These are phyloP conservation scores for Arachis monticola DNA, from an alignment of 331 rosid species.

Conservation along the genomic window DNA sequence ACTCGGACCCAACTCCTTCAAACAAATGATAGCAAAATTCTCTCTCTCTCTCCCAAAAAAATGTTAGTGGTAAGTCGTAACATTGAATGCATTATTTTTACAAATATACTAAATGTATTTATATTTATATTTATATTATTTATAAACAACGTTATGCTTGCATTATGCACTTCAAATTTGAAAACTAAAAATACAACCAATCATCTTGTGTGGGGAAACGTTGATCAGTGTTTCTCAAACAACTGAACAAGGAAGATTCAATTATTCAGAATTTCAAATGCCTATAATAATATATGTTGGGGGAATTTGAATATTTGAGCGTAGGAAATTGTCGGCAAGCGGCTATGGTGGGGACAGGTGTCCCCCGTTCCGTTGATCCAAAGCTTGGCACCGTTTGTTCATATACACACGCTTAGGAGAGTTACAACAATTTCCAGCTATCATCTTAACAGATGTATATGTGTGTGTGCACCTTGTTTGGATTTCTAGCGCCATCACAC, in stretches of 20 bases:
- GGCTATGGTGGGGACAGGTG: neutral
- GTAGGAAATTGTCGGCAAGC: neutral
- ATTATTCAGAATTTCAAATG: too few relatives aligned
- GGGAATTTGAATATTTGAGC: neutral
- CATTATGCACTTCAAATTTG: too few relatives aligned
- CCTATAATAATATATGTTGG: neutral
- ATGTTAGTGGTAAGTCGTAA: too few relatives aligned
- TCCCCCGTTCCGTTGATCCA: neutral
- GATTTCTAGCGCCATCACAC: slow-evolving; percentile 3
- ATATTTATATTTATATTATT: too few relatives aligned
- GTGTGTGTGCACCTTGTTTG: neutral
- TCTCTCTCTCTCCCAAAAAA: too few relatives aligned
- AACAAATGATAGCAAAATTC: too few relatives aligned
- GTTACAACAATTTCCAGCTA: neutral
- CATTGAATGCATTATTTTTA: too few relatives aligned
- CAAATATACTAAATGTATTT: too few relatives aligned
- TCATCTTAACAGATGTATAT: too few relatives aligned
- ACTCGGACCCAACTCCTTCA: too few relatives aligned
- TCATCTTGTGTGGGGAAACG: neutral
- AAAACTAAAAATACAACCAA: neutral
- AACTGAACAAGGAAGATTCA: too few relatives aligned
- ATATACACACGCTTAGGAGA: slow-evolving; percentile 14
- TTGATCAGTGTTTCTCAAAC: neutral
- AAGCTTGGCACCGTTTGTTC: neutral
- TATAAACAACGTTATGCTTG: too few relatives aligned